phyloP scores from a whole-genome alignment of 2,329 filamentous ascomycete genomes.

The Stagonosporopsis vannaccii region DNA sequence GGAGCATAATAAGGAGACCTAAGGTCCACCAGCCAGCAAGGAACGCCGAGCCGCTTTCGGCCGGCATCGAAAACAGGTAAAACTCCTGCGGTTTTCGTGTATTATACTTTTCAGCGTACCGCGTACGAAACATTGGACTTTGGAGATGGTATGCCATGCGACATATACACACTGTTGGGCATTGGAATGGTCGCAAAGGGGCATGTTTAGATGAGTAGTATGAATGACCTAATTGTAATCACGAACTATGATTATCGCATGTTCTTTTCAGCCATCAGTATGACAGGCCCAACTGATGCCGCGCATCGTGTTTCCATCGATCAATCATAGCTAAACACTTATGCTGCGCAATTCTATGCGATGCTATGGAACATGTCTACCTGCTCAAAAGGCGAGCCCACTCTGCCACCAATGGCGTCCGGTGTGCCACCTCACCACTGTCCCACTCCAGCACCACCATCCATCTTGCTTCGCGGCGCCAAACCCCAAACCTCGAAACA shows the following conservation, averaged over 20 bases:
- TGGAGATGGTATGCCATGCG: not conserved
- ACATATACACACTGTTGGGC: not conserved
- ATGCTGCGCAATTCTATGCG: not conserved
- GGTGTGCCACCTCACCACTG: conserved; percentile 64
- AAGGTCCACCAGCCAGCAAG: not conserved
- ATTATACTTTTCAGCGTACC: not conserved
- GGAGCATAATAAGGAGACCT: not conserved
- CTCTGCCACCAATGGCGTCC: conserved; percentile 71
- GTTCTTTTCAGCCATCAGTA: not conserved
- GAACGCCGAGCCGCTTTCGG: not conserved
- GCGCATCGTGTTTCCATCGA: not conserved
- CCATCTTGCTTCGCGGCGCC: conserved; percentile 64
- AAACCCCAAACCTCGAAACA: conserved; percentile 70
- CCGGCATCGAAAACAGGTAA: not conserved
- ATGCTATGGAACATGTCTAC: not conserved
- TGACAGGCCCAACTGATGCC: not conserved
- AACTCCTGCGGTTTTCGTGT: not conserved
- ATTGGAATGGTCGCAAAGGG: not conserved
- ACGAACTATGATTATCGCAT: not conserved
- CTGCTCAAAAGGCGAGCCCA: conserved; percentile 55
- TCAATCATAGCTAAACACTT: not conserved
- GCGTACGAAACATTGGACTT: not conserved
- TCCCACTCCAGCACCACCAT: conserved; percentile 71
- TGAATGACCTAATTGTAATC: not conserved
- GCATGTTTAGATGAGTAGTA: not conserved